A percentile compares a stretch with the other conserved stretches of the same genome.
Evolutionary conservation across 2,329 filamentous ascomycete genomes (phyloP).

Genomic region (Trichoderma polysporum): DNA sequence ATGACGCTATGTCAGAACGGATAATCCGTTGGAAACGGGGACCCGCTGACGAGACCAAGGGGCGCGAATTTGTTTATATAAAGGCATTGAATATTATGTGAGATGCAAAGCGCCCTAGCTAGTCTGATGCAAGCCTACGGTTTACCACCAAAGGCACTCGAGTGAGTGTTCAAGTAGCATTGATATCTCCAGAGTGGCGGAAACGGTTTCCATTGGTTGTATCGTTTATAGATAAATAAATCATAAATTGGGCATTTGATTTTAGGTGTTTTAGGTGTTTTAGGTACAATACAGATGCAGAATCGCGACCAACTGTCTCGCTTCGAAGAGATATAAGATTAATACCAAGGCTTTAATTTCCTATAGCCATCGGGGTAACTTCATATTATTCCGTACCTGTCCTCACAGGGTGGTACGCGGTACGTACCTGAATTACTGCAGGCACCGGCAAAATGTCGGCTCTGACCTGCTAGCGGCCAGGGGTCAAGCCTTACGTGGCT

Average conservation of each 20-base stretch:
- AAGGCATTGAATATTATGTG: neutral
- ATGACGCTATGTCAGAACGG: neutral
- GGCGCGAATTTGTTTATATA: neutral
- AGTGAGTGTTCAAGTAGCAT: no score
- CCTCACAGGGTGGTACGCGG: no score
- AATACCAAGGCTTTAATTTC: neutral
- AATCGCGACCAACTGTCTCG: no score
- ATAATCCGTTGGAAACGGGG: neutral
- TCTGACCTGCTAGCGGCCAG: neutral
- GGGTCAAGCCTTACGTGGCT: slow-evolving; percentile 19
- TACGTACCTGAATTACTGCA: neutral
- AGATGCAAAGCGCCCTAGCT: no score
- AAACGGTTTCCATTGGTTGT: neutral
- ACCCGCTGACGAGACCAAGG: slow-evolving; percentile 6
- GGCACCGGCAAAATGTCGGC: slow-evolving; percentile 12
- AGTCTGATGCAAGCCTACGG: no score
- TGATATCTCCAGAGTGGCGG: neutral
- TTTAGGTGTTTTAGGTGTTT: neutral
- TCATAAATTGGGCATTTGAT: neutral
- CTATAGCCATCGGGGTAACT: neutral
- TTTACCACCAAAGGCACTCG: no score
- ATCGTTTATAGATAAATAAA: neutral
- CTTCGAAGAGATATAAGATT: neutral
- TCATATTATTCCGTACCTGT: neutral
- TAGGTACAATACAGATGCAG: no score